Base-by-base conservation (phyloP, 139 green algal species). In the Chlamydomonas asymmetrica region DNA sequence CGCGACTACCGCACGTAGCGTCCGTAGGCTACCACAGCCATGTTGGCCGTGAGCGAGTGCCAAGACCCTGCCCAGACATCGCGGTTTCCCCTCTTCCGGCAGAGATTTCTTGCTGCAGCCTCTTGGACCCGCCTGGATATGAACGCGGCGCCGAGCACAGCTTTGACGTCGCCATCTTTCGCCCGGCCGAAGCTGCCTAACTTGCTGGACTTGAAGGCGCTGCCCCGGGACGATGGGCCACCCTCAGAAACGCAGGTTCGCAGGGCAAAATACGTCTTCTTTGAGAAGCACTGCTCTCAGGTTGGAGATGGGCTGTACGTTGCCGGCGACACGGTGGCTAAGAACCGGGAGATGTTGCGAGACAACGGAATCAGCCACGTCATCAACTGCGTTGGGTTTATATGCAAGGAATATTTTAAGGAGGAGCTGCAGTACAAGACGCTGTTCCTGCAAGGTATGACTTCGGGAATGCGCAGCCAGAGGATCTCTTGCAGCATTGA, bases 321-420 rank as follows among this genome's bases (percentile, higher is more conserved):
- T 4, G 87, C 85, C 10, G 90, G 90, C 29, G 94, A 98, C 72
- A 71, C 71, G 1, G 95, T 98, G n/a, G 96, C 96, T 0, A 80
- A 85, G 39, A 93, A 84, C 69, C 66, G 85, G 2, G 89, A 93
- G 0, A 86, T 86, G 0, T 83, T 99, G 54, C 45, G 69, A 18
- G 66, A 82, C 41, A 78, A 87, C 27, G 87, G 89, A 65, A 95
- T 99, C 78, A 98, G 91, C 31, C 96, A 99, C 71, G 88, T 99
- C 4, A 75, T 99, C 38, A 99, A 99, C 84, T 98, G 95, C 81
- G 95, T 98, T 0, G 96, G 94, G 4, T 93, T 96, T 64, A 82
- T 98, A 18, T 97, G 93, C 74, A 87, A 88, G 23, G 85, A 96
- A 68, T 97, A 95, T 83, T 97, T 97, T 74, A 72, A 90, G 60